These are phyloP conservation scores for Amaranthus hypochondriacus DNA, from an alignment of 148 eudicot species.

Conservation along the genomic window DNA sequence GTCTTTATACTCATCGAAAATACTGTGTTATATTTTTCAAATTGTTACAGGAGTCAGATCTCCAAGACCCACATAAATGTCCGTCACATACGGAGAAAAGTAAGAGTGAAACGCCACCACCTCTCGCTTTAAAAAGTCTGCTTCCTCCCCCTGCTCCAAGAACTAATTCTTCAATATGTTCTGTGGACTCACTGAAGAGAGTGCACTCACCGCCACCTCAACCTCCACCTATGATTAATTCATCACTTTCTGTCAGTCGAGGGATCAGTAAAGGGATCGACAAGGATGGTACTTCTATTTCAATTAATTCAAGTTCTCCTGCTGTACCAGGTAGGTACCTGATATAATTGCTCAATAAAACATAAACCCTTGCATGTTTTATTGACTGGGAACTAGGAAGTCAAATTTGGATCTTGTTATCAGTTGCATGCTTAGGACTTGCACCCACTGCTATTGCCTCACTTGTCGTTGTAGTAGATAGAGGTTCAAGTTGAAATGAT, in stretches of 20 bases:
- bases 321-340: conserved; percentile 54
- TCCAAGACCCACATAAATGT: conserved; percentile 31
- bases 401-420: neutral
- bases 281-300: conserved; percentile 21
- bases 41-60: conserved; percentile 49
- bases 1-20: conserved; percentile 4
- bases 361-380: neutral
- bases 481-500: too few species aligned
- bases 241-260: conserved; percentile 25
- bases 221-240: conserved; percentile 40
- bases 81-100: conserved; percentile 31
- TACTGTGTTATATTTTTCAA: conserved; percentile 29
- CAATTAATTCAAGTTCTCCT: conserved; percentile 26
- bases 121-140: conserved; percentile 39
- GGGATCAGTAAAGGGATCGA: conserved; percentile 21
- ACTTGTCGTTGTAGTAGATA: too few species aligned
- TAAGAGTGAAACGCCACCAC: conserved; percentile 30
- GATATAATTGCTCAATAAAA: neutral
- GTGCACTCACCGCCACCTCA: conserved; percentile 22
- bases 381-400: neutral
- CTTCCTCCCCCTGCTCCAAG: conserved; percentile 30
- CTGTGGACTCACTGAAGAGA: conserved; percentile 7
- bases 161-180: conserved; percentile 8
- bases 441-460: too few species aligned
- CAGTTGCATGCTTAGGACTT: too few species aligned